phyloP scores from a whole-genome alignment of 139 green algal genomes.

The Picochlorum sp. region DNA sequence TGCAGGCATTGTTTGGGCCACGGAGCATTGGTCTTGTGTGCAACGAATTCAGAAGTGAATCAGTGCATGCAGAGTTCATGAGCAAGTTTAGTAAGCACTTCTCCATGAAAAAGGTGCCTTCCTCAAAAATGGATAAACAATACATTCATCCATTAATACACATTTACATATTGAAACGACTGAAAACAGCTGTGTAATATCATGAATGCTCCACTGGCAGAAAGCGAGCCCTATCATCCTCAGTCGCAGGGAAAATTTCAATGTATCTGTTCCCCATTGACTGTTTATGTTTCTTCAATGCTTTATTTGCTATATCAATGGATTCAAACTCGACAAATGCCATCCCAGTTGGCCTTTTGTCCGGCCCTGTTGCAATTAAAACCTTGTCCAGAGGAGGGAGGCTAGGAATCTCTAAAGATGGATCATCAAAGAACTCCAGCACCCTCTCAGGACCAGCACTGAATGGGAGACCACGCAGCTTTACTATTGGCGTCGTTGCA shows the following conservation, averaged over 20 bases:
- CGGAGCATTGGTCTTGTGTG: constrained; percentile 42
- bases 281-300: constrained; percentile 66
- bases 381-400: constrained; percentile 37
- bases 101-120: constrained; percentile 42
- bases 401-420: constrained; percentile 16
- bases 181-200: constrained; percentile 1
- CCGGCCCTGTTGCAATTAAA: constrained; percentile 44
- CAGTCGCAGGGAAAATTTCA: constrained; percentile 64
- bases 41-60: constrained; percentile 71
- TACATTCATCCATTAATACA: constrained; percentile 63
- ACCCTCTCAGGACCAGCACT: constrained; percentile 63
- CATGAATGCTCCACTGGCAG: neutral
- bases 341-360: constrained; percentile 57
- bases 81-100: constrained; percentile 45
- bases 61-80: constrained; percentile 62
- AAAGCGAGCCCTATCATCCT: constrained; percentile 36
- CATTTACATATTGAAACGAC: constrained; percentile 56
- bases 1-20: constrained; percentile 12
- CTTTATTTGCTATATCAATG: constrained; percentile 44
- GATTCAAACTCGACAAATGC: constrained; percentile 71
- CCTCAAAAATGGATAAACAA: constrained; percentile 45
- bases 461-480: constrained; percentile 79
- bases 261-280: constrained; percentile 81
- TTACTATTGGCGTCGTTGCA: constrained; percentile 39
- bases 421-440: constrained; percentile 71